Conservation (phyloP, 2,329 filamentous ascomycete species). For the Sphaerulina vaccinii region DNA sequence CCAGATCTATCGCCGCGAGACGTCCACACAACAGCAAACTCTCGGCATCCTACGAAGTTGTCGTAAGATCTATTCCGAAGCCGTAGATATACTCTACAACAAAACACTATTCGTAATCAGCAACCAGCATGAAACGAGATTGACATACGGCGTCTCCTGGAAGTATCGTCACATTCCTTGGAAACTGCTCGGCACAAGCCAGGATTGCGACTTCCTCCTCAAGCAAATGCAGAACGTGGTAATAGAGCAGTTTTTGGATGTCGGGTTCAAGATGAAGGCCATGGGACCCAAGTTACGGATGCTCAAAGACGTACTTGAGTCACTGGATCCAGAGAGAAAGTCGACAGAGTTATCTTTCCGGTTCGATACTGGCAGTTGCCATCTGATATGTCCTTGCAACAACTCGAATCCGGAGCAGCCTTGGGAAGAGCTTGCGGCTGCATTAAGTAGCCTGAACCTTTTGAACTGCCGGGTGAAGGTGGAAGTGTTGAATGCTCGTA, state of each 20-base stretch:
- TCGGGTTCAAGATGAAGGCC: not conserved
- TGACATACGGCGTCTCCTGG: too few relatives aligned
- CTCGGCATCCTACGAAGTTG: not conserved
- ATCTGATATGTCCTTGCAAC: not conserved
- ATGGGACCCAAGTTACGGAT: not conserved
- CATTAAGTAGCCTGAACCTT: not conserved
- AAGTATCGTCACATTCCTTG: not conserved
- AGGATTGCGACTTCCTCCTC: not conserved
- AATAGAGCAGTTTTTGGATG: not conserved
- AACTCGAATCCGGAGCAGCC: not conserved
- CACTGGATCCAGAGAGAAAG: not conserved
- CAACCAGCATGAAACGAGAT: not conserved
- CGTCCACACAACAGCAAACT: not conserved
- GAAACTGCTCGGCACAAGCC: not conserved
- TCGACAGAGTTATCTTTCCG: not conserved
- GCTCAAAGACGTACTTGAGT: not conserved
- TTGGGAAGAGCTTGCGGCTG: not conserved
- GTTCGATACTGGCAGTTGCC: not conserved
- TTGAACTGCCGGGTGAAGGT: not conserved
- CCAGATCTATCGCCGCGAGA: not conserved
- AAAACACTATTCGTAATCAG: not conserved
- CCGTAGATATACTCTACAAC: not conserved
- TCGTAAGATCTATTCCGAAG: conserved; percentile 2
- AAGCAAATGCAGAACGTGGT: not conserved
- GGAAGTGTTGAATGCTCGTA: not conserved